Conservation (phyloP, 2,329 filamentous ascomycete species). For the Cryphonectria naterciae region DNA sequence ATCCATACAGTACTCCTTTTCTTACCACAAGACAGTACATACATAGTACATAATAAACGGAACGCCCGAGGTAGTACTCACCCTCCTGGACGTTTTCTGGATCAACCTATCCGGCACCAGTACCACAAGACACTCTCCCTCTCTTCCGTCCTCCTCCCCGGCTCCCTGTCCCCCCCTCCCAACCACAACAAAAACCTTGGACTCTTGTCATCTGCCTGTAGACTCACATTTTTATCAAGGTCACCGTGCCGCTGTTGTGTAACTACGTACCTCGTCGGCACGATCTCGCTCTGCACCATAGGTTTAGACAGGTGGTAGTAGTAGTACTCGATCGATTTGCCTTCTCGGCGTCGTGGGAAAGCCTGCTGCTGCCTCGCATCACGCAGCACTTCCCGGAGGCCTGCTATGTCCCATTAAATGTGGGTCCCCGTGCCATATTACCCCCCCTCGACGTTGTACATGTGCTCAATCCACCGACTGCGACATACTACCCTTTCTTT, state of each 20-base stretch:
- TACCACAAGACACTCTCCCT: conserved; percentile 2
- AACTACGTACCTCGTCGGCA: not conserved
- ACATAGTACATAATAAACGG: not conserved
- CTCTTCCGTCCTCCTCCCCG: not conserved
- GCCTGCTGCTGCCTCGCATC: conserved; percentile 10
- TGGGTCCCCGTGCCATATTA: conserved; percentile 18
- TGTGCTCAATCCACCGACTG: conserved; percentile 27
- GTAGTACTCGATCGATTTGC: not conserved
- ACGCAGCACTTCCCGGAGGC: conserved; percentile 11
- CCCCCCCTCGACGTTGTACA: conserved; percentile 19
- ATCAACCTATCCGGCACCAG: conserved; percentile 17
- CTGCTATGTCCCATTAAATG: conserved; percentile 20
- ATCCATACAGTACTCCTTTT: not conserved
- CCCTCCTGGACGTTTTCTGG: conserved; percentile 17
- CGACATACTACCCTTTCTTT: conserved; percentile 24
- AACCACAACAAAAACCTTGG: not conserved
- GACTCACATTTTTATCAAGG: not conserved
- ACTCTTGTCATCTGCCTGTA: conserved; percentile 11
- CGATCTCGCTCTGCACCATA: not conserved
- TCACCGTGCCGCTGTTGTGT: conserved; percentile 4
- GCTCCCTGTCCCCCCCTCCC: conserved; percentile 11
- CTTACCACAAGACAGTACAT: not conserved
- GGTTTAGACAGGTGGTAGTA: not conserved
- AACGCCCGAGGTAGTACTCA: conserved; percentile 18
- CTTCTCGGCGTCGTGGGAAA: conserved; percentile 1